Evolutionary conservation across 129 eudicot species (phyloP).

Genomic region (Calendula officinalis): DNA sequence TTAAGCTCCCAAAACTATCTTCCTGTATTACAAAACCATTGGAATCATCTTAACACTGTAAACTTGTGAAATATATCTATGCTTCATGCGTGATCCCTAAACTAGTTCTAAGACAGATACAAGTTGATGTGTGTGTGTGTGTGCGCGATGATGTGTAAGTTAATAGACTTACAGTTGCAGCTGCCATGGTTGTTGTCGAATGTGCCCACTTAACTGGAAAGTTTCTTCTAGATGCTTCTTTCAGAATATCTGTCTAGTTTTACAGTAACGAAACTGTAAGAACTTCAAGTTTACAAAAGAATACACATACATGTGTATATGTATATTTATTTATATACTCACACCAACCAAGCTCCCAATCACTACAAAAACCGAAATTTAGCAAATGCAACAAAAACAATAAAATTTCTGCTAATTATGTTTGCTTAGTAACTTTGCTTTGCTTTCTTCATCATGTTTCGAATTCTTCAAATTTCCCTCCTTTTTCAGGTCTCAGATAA

Average conservation of each 20-base stretch:
- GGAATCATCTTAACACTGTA: slow-evolving; percentile 12
- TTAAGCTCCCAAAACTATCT: slow-evolving; percentile 60
- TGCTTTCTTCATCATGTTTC: neutral
- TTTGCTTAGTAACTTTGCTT: neutral
- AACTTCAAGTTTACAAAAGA: slow-evolving; percentile 8
- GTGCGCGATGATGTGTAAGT: neutral
- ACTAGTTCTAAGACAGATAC: neutral
- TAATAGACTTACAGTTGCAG: slow-evolving; percentile 42
- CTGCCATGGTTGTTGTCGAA: slow-evolving; percentile 54
- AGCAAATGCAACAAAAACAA: neutral
- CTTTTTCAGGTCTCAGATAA: neutral
- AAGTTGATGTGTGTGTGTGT: neutral
- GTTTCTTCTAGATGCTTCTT: slow-evolving; percentile 51
- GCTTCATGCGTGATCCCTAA: neutral
- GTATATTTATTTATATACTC: too few relatives aligned
- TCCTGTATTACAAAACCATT: slow-evolving; percentile 35
- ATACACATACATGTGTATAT: neutral
- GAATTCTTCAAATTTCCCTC: neutral
- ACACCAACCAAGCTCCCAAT: too few relatives aligned
- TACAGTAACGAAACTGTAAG: slow-evolving; percentile 32
- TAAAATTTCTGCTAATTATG: too few relatives aligned
- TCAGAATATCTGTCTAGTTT: slow-evolving; percentile 77
- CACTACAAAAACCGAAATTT: neutral
- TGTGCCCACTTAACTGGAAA: slow-evolving; percentile 30
- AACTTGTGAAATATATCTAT: neutral